Evolutionary conservation across 2,329 filamentous ascomycete species (phyloP), one percentile per base, ranked within the genome.

Genomic region (Triangularia verruculosa): DNA sequence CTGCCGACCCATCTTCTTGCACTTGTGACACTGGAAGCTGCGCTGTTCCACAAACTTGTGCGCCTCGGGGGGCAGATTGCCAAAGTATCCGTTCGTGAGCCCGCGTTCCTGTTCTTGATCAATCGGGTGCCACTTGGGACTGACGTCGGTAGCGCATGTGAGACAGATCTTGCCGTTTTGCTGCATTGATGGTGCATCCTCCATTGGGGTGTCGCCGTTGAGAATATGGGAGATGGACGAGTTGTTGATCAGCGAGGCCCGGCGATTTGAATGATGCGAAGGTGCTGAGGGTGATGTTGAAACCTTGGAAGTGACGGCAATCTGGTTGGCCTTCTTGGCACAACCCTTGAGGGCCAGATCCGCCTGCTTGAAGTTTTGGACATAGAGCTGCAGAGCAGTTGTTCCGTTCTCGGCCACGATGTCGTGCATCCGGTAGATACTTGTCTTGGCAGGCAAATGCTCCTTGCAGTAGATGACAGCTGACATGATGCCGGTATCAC

Each of bases 401-500:
- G 87, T 77, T n/a, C 87, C 87, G 27, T 20, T 32, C n/a, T 82
- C 81, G 20, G 89, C 87, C 11, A 90, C 87, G 22, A 85, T 74
- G 68, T 97, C 93, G 66, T 91, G 85, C 80, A 97, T 92, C 11
- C 82, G 85, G 76, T 98, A 91, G 7, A 96, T 81, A 43, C 86
- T 82, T 0, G 86, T 86, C 75, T 93, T 92, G 52, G 86, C 81
- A 3, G 86, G 83, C n/a, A 83, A 77, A 74, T 99, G 95, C 60
- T 95, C 90, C 73, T 93, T 93, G 80, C 95, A 99, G 90, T 92
- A 97, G 7, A 98, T 84, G 6, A 85, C 88, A 1, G 95, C 90
- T n/a, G 87, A 87, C 82, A 96, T 90, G n/a, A 84, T 85, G 13
- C 95, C 95, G 30, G 83, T 89, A 72, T 97, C 93, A 15, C 87